Conservation (phyloP, 1,139 yeast species). For the Candida tropicalis region DNA sequence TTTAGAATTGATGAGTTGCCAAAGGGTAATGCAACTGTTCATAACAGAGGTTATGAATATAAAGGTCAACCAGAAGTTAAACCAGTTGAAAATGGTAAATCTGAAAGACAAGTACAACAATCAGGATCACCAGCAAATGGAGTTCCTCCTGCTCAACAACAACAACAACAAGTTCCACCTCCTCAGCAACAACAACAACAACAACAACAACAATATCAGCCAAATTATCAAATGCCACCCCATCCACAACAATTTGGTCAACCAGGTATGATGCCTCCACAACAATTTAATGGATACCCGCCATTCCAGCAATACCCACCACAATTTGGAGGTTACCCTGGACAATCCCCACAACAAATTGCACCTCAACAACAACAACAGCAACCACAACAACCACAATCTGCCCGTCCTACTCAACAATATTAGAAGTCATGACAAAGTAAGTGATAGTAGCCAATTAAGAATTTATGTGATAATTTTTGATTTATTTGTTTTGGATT, state of each 20-base stretch:
- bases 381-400: slow-evolving; percentile 6
- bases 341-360: slow-evolving; percentile 16
- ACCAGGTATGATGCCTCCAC: slow-evolving; percentile 18
- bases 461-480: slow-evolving; percentile 5
- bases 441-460: background rate
- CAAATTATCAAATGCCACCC: slow-evolving; percentile 16
- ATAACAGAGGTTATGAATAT: slow-evolving; percentile 43
- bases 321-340: slow-evolving; percentile 30
- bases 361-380: slow-evolving; percentile 15
- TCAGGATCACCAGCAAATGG: slow-evolving; percentile 20
- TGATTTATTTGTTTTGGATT: no score
- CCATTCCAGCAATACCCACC: slow-evolving; percentile 22
- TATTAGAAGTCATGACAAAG: slow-evolving; percentile 5
- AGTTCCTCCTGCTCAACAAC: slow-evolving; percentile 21
- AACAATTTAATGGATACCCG: slow-evolving; percentile 26
- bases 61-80: slow-evolving; percentile 50
- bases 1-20: slow-evolving; percentile 75
- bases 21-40: slow-evolving; percentile 47
- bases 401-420: slow-evolving; percentile 8
- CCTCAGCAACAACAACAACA: slow-evolving; percentile 15
- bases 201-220: slow-evolving; percentile 19
- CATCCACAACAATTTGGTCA: slow-evolving; percentile 21
- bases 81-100: slow-evolving; percentile 21
- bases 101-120: slow-evolving; percentile 19
- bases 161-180: slow-evolving; percentile 17